Conservation (phyloP, 306 rosid genomes). For the Inga leiocalycina region DNA sequence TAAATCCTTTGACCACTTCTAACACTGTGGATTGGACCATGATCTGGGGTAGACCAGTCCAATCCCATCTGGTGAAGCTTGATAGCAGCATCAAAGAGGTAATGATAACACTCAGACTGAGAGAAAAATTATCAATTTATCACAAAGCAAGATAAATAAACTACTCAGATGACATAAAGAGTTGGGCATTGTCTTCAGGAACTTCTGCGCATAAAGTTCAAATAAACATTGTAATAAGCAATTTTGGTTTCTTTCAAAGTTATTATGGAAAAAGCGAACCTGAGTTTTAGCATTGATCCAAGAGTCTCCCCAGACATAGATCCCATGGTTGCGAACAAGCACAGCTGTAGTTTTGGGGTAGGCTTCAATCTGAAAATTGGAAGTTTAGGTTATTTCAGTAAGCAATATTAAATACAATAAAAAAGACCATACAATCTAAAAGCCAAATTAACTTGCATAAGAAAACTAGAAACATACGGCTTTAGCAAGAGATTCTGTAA, state of each 20-base stretch:
- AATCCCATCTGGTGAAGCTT: slow-evolving; percentile 86
- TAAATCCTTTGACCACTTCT: slow-evolving; percentile 50
- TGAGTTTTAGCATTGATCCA: slow-evolving; percentile 97
- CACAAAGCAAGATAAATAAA: slow-evolving; percentile 25
- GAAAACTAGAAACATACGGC: slow-evolving; percentile 72
- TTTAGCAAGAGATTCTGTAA: slow-evolving; percentile 88
- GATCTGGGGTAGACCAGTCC: slow-evolving; percentile 80
- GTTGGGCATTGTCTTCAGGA: background rate
- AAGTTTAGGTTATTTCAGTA: slow-evolving; percentile 18
- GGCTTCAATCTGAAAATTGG: slow-evolving; percentile 69
- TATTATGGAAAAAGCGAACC: slow-evolving; percentile 53
- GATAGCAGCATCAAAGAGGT: slow-evolving; percentile 94
- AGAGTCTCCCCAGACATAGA: slow-evolving; percentile 95
- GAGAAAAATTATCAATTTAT: slow-evolving; percentile 37
- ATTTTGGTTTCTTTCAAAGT: background rate
- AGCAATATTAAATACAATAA: slow-evolving; percentile 5
- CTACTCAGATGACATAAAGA: slow-evolving; percentile 5
- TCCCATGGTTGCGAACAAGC: slow-evolving; percentile 97
- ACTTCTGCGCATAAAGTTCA: slow-evolving; percentile 28
- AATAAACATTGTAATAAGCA: slow-evolving; percentile 7
- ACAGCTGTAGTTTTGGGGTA: slow-evolving; percentile 97
- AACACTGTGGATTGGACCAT: slow-evolving; percentile 65
- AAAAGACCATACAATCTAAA: background rate
- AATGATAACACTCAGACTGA: slow-evolving; percentile 87
- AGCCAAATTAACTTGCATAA: background rate